Evolutionary conservation across 805 yeast species (phyloP).

Genomic region (Candida piceae): DNA sequence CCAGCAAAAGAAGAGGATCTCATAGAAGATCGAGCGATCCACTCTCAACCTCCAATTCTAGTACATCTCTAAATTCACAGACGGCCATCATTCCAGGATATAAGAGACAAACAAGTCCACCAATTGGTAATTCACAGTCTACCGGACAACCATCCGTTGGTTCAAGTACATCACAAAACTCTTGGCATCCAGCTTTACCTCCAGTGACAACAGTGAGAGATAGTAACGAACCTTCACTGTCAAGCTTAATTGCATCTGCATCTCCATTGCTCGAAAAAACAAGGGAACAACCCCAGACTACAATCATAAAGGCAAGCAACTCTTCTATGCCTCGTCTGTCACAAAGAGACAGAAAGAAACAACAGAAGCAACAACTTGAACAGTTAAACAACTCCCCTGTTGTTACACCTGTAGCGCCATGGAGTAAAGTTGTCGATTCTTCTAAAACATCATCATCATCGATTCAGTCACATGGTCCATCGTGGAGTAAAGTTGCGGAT

Average conservation of each 20-base stretch:
- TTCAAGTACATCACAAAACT: conserved; percentile 8
- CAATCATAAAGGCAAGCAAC: conserved; percentile 27
- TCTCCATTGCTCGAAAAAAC: neutral
- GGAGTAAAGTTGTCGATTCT: neutral
- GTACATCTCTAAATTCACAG: no score
- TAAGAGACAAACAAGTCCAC: conserved; percentile 5
- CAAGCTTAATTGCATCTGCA: conserved; percentile 6
- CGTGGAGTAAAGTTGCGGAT: neutral
- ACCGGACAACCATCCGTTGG: conserved; percentile 1
- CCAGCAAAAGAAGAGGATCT: conserved; percentile 28
- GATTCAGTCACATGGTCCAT: neutral
- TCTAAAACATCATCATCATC: neutral
- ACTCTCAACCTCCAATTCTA: conserved; percentile 1
- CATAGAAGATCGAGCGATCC: conserved; percentile 5
- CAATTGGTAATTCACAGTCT: conserved; percentile 1
- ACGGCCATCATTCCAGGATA: no score
- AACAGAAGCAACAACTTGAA: conserved; percentile 21
- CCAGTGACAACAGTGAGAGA: neutral
- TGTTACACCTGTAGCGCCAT: neutral
- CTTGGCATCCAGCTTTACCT: neutral
- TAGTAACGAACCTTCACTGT: conserved; percentile 1
- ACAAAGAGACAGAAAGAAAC: conserved; percentile 54
- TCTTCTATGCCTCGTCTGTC: conserved; percentile 42
- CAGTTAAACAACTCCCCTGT: neutral
- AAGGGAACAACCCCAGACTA: conserved; percentile 1